Conservation (phyloP, 225 moss, liverwort and hornwort genomes). For the Polytrichum commune region DNA sequence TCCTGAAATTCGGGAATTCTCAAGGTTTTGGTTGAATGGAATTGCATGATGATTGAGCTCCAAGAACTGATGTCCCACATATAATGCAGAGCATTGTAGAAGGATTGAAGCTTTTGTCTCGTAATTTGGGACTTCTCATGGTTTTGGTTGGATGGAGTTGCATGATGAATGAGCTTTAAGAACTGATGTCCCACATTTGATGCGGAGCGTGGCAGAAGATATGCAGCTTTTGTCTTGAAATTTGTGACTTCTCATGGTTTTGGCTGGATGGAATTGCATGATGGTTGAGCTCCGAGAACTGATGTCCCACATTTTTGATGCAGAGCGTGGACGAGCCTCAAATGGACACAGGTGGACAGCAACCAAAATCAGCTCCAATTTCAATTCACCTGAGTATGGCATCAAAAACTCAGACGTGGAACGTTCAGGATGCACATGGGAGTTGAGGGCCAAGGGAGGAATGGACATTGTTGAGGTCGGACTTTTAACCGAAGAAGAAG, state of each 20-base stretch:
- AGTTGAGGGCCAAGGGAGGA: slow-evolving; percentile 16
- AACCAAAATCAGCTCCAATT: background rate
- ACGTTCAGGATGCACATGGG: slow-evolving; percentile 1
- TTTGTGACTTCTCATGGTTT: no score
- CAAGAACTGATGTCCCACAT: slow-evolving; percentile 14
- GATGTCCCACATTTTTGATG: slow-evolving; percentile 1
- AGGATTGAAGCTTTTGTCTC: no score
- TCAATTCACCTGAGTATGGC: slow-evolving; percentile 1
- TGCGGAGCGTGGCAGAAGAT: slow-evolving; percentile 14
- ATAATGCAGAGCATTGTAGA: slow-evolving; percentile 16
- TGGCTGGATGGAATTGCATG: no score
- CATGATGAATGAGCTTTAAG: no score
- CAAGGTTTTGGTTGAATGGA: background rate
- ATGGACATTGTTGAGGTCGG: slow-evolving; percentile 22
- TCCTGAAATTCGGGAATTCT: background rate
- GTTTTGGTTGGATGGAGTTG: no score
- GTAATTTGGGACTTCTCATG: no score
- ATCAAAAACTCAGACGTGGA: background rate
- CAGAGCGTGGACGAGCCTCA: slow-evolving; percentile 16
- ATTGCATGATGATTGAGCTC: background rate
- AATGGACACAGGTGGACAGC: slow-evolving; percentile 1
- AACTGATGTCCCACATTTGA: background rate
- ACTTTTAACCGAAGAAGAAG: slow-evolving; percentile 12
- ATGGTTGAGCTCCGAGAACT: no score
- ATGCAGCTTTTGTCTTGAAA: no score